Conservation (phyloP, 1,284 basidiomycete species). For the Nidula niveotomentosa region DNA sequence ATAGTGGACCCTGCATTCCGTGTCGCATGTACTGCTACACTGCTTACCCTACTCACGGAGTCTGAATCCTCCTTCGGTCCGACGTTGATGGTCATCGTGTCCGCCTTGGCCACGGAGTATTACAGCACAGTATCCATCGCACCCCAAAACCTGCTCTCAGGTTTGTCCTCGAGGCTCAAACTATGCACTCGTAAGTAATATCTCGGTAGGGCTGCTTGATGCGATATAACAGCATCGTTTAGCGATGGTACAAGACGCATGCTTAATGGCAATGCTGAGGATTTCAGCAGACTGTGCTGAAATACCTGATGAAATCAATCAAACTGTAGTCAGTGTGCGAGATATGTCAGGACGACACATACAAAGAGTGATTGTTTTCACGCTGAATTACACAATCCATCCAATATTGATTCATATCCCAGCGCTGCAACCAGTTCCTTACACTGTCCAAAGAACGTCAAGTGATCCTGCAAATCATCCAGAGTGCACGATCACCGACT, state of each 20-base stretch:
- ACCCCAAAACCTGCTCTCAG: constrained; percentile 49
- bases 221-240: neutral
- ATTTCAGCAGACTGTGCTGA: constrained; percentile 57
- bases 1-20: constrained; percentile 44
- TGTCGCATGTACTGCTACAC: constrained; percentile 45
- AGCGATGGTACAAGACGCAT: constrained; percentile 72
- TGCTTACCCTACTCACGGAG: constrained; percentile 50
- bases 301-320: constrained; percentile 43
- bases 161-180: constrained; percentile 43
- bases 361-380: constrained; percentile 39
- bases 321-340: constrained; percentile 39
- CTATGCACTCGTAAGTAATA: constrained; percentile 47
- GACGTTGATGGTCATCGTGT: constrained; percentile 61
- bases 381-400: neutral
- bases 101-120: constrained; percentile 65
- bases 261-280: constrained; percentile 66
- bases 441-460: constrained; percentile 42
- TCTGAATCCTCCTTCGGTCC: constrained; percentile 40
- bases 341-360: constrained; percentile 51
- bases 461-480: constrained; percentile 43
- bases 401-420: constrained; percentile 7
- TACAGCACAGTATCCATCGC: constrained; percentile 47
- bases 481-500: constrained; percentile 45
- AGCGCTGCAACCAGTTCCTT: constrained; percentile 72
- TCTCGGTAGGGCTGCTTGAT: neutral